Evolutionary conservation across 2,329 filamentous ascomycete species (phyloP).

Genomic region (Cercospora brassicicola): DNA sequence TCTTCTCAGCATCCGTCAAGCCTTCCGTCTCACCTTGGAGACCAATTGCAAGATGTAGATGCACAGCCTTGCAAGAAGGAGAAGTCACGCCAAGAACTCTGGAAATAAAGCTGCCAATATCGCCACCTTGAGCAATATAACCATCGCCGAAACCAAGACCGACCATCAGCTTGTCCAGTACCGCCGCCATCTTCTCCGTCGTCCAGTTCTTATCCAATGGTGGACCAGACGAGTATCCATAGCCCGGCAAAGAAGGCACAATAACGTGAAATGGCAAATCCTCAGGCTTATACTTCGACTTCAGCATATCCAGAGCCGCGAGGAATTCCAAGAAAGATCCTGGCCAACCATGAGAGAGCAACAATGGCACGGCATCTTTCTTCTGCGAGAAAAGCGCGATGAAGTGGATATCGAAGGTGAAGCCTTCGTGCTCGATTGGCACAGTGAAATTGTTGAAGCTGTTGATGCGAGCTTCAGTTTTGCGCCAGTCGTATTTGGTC

Average conservation of each 20-base stretch:
- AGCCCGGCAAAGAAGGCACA: slow-evolving; percentile 58
- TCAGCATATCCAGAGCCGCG: slow-evolving; percentile 50
- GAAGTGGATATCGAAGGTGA: slow-evolving; percentile 53
- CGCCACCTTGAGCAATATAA: slow-evolving; percentile 60
- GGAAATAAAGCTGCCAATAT: slow-evolving; percentile 53
- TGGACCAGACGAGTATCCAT: slow-evolving; percentile 52
- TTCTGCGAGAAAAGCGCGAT: slow-evolving; percentile 50
- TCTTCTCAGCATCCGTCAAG: slow-evolving; percentile 27
- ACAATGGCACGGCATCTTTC: slow-evolving; percentile 52
- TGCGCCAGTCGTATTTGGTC: slow-evolving; percentile 51
- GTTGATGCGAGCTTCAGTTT: slow-evolving; percentile 48
- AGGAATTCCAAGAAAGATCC: slow-evolving; percentile 58
- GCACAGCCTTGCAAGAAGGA: slow-evolving; percentile 51
- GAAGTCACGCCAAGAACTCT: slow-evolving; percentile 47
- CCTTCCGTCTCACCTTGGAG: slow-evolving; percentile 14
- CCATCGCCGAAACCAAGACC: slow-evolving; percentile 54
- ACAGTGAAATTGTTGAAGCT: slow-evolving; percentile 53
- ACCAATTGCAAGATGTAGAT: slow-evolving; percentile 28
- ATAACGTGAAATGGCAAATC: slow-evolving; percentile 59
- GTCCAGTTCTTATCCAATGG: slow-evolving; percentile 50
- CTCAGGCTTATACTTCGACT: slow-evolving; percentile 51
- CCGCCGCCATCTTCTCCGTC: slow-evolving; percentile 43
- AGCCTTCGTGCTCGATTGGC: slow-evolving; percentile 43
- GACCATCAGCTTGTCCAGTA: slow-evolving; percentile 56
- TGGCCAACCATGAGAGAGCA: slow-evolving; percentile 58